Conservation (phyloP, 2,329 filamentous ascomycete genomes). For the Epichloe sp. region DNA sequence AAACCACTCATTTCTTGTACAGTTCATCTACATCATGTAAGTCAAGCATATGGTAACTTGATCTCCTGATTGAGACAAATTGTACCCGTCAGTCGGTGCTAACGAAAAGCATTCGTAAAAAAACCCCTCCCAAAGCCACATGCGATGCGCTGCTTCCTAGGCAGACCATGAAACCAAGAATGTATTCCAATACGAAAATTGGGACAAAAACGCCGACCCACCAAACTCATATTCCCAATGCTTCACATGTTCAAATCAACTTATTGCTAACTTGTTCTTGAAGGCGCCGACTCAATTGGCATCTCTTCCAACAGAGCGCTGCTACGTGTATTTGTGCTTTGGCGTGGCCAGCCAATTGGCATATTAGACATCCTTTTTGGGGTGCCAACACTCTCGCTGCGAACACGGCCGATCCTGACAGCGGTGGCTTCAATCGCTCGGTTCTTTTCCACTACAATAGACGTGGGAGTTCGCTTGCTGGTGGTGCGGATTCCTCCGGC, state of each 20-base stretch:
- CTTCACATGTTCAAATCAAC: not conserved
- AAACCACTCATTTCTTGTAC: no score
- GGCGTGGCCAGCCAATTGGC: conserved; percentile 24
- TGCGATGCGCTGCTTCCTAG: not conserved
- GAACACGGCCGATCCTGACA: conserved; percentile 10
- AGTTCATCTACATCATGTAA: no score
- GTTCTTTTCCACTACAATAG: conserved; percentile 10
- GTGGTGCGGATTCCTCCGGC: conserved; percentile 1
- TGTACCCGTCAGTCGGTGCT: no score
- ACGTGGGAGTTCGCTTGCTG: conserved; percentile 12
- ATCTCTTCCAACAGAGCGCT: not conserved
- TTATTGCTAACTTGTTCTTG: not conserved
- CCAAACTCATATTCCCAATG: not conserved
- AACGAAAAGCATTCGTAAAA: no score
- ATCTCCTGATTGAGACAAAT: no score
- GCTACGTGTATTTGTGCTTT: not conserved
- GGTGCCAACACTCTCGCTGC: conserved; percentile 8
- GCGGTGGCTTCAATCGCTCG: conserved; percentile 6
- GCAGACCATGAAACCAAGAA: not conserved
- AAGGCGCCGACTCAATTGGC: not conserved
- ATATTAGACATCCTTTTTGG: conserved; percentile 20
- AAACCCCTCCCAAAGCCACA: not conserved
- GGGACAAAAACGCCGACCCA: not conserved
- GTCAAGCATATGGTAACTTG: no score
- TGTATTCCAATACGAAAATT: not conserved